A percentile compares a stretch with the other conserved stretches of the same genome.
These are phyloP conservation scores for Lipomyces orientalis DNA, from an alignment of 805 yeast genomes.

Conservation along the genomic window DNA sequence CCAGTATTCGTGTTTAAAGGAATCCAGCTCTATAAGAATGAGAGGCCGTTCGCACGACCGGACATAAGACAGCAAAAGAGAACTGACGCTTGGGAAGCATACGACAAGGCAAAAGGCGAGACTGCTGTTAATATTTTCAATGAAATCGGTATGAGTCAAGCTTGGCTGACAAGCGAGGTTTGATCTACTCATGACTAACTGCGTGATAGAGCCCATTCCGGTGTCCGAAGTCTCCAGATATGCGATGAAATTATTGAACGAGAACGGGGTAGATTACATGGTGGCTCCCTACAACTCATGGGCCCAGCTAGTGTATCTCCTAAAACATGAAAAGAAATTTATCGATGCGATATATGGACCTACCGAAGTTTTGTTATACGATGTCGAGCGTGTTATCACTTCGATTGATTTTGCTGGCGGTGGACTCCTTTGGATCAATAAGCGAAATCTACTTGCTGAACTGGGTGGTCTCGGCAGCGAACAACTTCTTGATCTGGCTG, in stretches of 20 bases:
- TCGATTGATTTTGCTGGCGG: slow-evolving; percentile 69
- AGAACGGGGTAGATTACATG: slow-evolving; percentile 64
- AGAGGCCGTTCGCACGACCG: slow-evolving; percentile 30
- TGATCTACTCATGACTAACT: neutral
- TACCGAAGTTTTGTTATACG: slow-evolving; percentile 71
- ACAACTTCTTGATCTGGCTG: slow-evolving; percentile 75
- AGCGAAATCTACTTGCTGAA: slow-evolving; percentile 61
- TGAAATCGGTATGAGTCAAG: slow-evolving; percentile 34
- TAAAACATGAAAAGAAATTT: slow-evolving; percentile 51
- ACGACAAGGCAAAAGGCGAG: slow-evolving; percentile 47
- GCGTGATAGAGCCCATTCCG: slow-evolving; percentile 23
- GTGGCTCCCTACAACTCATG: slow-evolving; percentile 85
- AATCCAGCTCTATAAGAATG: slow-evolving; percentile 31
- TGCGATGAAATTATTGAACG: slow-evolving; percentile 61
- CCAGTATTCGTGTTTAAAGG: slow-evolving; percentile 85
- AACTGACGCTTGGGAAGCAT: slow-evolving; percentile 52
- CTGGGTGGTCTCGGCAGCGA: slow-evolving; percentile 60
- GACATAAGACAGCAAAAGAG: slow-evolving; percentile 42
- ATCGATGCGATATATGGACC: slow-evolving; percentile 85
- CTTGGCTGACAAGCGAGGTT: neutral
- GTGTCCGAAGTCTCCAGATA: slow-evolving; percentile 23
- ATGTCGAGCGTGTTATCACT: slow-evolving; percentile 72
- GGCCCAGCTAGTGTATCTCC: slow-evolving; percentile 77
- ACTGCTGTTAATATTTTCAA: slow-evolving; percentile 42
- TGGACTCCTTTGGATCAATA: slow-evolving; percentile 72